phyloP scores from a whole-genome alignment of 192 early-diverging fungal genomes.

The Lunasporangiospora selenospora region DNA sequence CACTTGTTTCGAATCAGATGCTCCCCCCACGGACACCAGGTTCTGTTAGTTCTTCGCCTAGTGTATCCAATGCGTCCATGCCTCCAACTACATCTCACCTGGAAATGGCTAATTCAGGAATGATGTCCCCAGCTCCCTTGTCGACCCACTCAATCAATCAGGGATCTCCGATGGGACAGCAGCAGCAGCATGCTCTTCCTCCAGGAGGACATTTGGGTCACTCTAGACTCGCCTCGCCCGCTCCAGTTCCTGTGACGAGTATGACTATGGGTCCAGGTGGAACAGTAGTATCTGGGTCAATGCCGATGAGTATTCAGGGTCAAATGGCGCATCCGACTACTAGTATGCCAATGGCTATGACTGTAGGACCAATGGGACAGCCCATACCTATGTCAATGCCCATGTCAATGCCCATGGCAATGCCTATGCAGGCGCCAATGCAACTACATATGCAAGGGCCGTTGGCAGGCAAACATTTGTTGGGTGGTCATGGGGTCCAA shows the following conservation, averaged over 20 bases:
- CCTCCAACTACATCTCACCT: too few relatives aligned
- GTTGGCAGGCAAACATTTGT: slow-evolving; percentile 24
- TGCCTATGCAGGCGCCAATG: too few relatives aligned
- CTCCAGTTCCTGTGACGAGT: not conserved
- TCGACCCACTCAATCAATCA: too few relatives aligned
- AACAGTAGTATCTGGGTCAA: too few relatives aligned
- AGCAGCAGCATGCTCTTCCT: too few relatives aligned
- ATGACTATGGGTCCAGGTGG: slow-evolving; percentile 10
- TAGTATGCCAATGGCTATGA: slow-evolving; percentile 16
- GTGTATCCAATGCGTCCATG: slow-evolving; percentile 13
- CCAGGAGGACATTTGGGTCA: slow-evolving; percentile 10
- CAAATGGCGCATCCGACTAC: slow-evolving; percentile 17
- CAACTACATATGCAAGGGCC: slow-evolving; percentile 19
- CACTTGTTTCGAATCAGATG: slow-evolving; percentile 17
- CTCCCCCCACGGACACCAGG: slow-evolving; percentile 11
- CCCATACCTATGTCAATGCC: slow-evolving; percentile 8
- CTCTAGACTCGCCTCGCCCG: not conserved
- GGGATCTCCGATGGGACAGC: too few relatives aligned
- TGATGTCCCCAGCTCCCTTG: too few relatives aligned
- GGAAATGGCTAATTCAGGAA: too few relatives aligned
- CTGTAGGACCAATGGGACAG: slow-evolving; percentile 6
- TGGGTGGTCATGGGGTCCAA: slow-evolving; percentile 25
- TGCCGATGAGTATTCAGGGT: slow-evolving; percentile 13
- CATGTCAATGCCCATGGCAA: not conserved
- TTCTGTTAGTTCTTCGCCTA: slow-evolving; percentile 25